Evolutionary conservation across 2,329 filamentous ascomycete genomes (phyloP).

Genomic region (Helminthosporium solani): DNA sequence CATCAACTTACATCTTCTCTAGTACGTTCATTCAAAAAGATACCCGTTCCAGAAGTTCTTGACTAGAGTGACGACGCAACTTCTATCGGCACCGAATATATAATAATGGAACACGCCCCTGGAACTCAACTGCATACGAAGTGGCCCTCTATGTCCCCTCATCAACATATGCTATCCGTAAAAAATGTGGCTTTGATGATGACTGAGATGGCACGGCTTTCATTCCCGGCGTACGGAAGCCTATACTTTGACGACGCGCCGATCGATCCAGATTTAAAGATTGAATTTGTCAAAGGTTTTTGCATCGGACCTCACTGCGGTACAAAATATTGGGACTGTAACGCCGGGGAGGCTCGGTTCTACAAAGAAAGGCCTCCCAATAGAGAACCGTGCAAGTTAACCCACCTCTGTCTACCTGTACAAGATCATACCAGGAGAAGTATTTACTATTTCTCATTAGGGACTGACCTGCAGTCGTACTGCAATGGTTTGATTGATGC

Average conservation of each 20-base stretch:
- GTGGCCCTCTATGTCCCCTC: conserved; percentile 32
- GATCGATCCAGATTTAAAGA: conserved; percentile 27
- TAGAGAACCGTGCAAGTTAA: conserved; percentile 9
- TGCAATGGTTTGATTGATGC: too few species aligned
- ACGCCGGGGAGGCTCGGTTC: conserved; percentile 1
- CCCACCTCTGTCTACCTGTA: background rate
- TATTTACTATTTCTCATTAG: too few species aligned
- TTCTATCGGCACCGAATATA: conserved; percentile 33
- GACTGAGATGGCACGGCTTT: conserved; percentile 23
- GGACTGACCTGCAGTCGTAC: too few species aligned
- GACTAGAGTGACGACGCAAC: conserved; percentile 44
- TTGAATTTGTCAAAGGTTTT: conserved; percentile 19
- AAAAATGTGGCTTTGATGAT: conserved; percentile 28
- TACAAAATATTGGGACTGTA: conserved; percentile 9
- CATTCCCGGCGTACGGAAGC: conserved; percentile 42
- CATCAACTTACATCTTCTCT: background rate
- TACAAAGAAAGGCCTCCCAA: conserved; percentile 7
- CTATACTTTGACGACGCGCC: conserved; percentile 28
- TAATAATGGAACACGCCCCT: conserved; percentile 37
- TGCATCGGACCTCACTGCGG: conserved; percentile 33
- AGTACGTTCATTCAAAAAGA: conserved; percentile 38
- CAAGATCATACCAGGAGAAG: background rate
- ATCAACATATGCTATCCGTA: conserved; percentile 36
- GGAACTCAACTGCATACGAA: conserved; percentile 34
- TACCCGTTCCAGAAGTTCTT: conserved; percentile 46